Evolutionary conservation across 116 monocot genomes (phyloP), one percentile per base, ranked within the genome.

Genomic region (Phalaenopsis hybrid): DNA sequence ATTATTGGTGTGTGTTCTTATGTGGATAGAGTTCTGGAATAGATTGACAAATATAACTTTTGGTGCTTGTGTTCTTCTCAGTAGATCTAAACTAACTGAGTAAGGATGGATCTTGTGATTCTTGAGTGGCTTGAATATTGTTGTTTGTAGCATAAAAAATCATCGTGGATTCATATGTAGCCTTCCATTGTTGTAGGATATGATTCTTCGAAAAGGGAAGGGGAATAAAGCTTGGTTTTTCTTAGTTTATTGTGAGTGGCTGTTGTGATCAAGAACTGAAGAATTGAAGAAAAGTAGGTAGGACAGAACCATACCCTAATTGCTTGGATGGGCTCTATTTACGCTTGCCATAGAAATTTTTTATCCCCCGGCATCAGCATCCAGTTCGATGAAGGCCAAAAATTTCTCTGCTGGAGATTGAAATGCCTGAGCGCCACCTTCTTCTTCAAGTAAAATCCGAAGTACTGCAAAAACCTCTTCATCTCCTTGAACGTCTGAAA

Each of bases 331-430:
- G 51, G 2, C 51, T 63, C 63, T 63, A 69, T 52, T 87, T 87
- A 87, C 83, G 87, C 28, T 81, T 85, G 2, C 67, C 20, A 76
- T 85, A 90, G 48, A 85, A 90, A n/a, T n/a, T 43, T 37, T 72
- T 63, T 61, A 55, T 90, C 90, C 20, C 87, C 70, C 76, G 81
- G 87, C 76, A 83, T 9, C 83, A 90, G 75, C 87, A 90, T 87
- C 79, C 79, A 85, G 76, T 59, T 75, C 81, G 87, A 81, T 1
- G 81, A 59, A 73, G 83, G 20, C 44, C 21, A 28, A n/a, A 75
- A 13, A 10, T 68, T 63, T 76, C 89, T 87, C 75, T 81, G 52
- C 85, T 79, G 76, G 6, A 87, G 77, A 81, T 83, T 81, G 81
- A 79, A 76, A 82, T 90, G 85, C 51, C 90, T 85, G 37, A 87